Percentiles rank a stretch among this genome's conserved stretches.
Evolutionary conservation across 768 basidiomycete genomes (phyloP).

Genomic region (Boletus subcaerulescens): DNA sequence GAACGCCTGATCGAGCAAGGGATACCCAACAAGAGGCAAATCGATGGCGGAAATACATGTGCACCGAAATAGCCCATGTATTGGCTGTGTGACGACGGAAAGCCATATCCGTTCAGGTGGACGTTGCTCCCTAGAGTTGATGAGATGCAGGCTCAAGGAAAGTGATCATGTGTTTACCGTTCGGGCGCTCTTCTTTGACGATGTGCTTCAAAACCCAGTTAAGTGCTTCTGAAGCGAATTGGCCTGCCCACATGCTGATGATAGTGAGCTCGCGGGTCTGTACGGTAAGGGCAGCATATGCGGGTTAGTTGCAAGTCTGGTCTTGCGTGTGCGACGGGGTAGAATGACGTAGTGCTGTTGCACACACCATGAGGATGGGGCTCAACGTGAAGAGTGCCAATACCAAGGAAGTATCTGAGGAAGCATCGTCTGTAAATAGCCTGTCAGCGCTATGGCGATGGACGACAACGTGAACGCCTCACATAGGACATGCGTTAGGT

Average conservation of each 20-base stretch:
- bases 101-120: conserved; percentile 66
- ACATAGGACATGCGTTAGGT: conserved; percentile 71
- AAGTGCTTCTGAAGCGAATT: conserved; percentile 65
- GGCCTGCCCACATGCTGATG: conserved; percentile 82
- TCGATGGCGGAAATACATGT: conserved; percentile 61
- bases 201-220: conserved; percentile 67
- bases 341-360: not conserved
- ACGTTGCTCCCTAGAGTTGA: conserved; percentile 13
- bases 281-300: conserved; percentile 72
- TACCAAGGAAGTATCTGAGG: conserved; percentile 52
- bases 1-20: conserved; percentile 51
- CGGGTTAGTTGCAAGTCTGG: conserved; percentile 47
- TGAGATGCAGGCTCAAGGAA: not conserved
- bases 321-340: not conserved
- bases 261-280: conserved; percentile 78
- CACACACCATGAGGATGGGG: conserved; percentile 67
- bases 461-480: conserved; percentile 13
- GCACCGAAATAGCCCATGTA: conserved; percentile 87
- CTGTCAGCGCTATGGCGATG: not conserved
- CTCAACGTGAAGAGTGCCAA: conserved; percentile 65
- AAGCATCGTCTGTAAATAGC: conserved; percentile 51
- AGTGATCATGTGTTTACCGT: conserved; percentile 39
- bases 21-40: conserved; percentile 54
- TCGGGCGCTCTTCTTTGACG: conserved; percentile 68
- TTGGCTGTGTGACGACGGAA: conserved; percentile 87